Base-by-base conservation (phyloP, 441 rosid genomes). In the Oxalis stricta region DNA sequence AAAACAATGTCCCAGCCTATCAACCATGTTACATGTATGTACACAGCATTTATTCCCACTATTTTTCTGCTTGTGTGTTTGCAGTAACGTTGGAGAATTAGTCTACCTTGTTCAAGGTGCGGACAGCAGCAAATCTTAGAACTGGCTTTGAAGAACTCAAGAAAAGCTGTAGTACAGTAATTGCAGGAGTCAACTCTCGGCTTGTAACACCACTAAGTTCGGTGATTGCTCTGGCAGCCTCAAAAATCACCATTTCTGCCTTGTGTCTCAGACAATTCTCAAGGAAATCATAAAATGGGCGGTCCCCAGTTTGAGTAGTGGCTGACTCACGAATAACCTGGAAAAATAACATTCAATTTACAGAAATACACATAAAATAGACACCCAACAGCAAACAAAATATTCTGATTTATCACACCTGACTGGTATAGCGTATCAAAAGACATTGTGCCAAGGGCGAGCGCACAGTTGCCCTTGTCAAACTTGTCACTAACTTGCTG, bases 181-280 rank as follows among this genome's bases (percentile, higher is more conserved):
- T 91, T 50, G 99, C 99, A 34, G 99, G 99, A 43, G 96, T 84
- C 73, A 91, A 46, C 69, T 91, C 99, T 58, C 83, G 73, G 79
- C 67, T 84, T 49, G 83, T 75, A 55, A 86, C 95, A 20, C 84
- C 86, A 66, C 63, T 76, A 53, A 91, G 95, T 79, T 81, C 99
- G 1, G 99, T 91, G 59, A 91, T 91, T 34, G 99, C 95, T 59
- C 94, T 81, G 55, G 99, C 99, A 60, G 96, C 95, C 77, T 86
- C 99, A 71, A 86, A 79, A 56, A 83, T 84, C 51, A 86, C 99
- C 96, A 86, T 86, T 73, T 91, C 99, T 37, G 95, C 81, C 70
- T 86, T 86, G 58, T 86, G 95, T 56, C 95, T 85, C 53, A 91
- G 70, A 54, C 99, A 86, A 59, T 84, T 69, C 75, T 91, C 99